Conservation (phyloP, 257 asterid species). For the Marsdenia floribunda region DNA sequence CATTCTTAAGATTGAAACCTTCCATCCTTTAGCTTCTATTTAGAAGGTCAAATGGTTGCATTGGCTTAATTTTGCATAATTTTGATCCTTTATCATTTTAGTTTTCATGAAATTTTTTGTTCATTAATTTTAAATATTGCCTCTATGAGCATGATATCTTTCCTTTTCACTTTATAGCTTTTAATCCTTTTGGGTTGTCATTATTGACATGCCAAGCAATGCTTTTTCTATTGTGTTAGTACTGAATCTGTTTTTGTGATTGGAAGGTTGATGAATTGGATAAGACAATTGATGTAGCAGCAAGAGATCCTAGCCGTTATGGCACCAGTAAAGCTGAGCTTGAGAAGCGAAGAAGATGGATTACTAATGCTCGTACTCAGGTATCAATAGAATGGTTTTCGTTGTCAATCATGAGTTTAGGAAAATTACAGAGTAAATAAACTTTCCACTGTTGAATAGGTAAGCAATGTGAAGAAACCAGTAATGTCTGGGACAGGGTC, state of each 20-base stretch:
- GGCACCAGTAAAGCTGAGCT: conserved; percentile 78
- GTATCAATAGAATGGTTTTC: conserved; percentile 27
- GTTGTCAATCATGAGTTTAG: background rate
- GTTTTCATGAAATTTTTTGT: background rate
- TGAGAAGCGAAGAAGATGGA: conserved; percentile 88
- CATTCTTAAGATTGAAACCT: background rate
- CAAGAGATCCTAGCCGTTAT: conserved; percentile 75
- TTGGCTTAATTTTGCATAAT: background rate
- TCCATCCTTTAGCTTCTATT: background rate
- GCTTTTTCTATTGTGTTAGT: conserved; percentile 14
- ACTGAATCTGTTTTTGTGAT: conserved; percentile 50
- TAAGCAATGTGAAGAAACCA: conserved; percentile 69
- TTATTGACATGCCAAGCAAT: conserved; percentile 13
- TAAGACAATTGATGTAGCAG: conserved; percentile 82
- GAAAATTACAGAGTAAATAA: background rate
- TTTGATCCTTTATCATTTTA: background rate
- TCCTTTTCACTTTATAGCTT: background rate
- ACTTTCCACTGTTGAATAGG: conserved; percentile 35
- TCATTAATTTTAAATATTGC: background rate
- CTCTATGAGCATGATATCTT: background rate
- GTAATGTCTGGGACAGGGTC: conserved; percentile 47
- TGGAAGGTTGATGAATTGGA: conserved; percentile 96
- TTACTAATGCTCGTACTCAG: conserved; percentile 83
- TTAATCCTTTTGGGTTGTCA: background rate
- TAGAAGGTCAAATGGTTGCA: background rate